Evolutionary conservation across 306 rosid species (phyloP).

Genomic region (Clitoria ternatea): DNA sequence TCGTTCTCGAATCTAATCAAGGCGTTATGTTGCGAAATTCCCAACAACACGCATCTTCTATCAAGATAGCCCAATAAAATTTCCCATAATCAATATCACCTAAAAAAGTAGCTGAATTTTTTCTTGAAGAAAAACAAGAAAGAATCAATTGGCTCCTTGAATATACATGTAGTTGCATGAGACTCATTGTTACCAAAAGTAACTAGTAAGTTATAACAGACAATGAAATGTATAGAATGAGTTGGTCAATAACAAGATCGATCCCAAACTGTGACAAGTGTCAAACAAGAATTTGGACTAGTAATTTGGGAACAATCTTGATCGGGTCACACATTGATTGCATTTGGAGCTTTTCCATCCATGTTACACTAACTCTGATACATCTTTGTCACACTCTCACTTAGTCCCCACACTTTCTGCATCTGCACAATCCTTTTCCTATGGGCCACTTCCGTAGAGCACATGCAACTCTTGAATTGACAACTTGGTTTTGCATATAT

Average conservation of each 20-base stretch:
- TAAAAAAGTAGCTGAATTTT: slow-evolving; percentile 19
- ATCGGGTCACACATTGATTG: slow-evolving; percentile 11
- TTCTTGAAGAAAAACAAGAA: not conserved
- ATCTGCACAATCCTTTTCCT: slow-evolving; percentile 8
- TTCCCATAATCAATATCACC: slow-evolving; percentile 17
- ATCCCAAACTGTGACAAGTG: not conserved
- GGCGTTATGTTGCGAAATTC: too few species aligned
- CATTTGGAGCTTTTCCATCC: slow-evolving; percentile 14
- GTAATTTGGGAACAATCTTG: slow-evolving; percentile 1
- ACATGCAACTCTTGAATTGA: slow-evolving; percentile 21
- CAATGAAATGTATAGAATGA: not conserved
- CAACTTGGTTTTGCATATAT: slow-evolving; percentile 14
- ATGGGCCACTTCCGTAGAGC: slow-evolving; percentile 10
- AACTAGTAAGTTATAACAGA: slow-evolving; percentile 33
- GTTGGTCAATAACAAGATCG: slow-evolving; percentile 13
- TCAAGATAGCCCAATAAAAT: slow-evolving; percentile 45
- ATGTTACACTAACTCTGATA: not conserved
- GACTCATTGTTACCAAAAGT: slow-evolving; percentile 17
- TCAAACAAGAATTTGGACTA: slow-evolving; percentile 11
- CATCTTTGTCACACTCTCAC: slow-evolving; percentile 25
- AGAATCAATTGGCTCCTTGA: slow-evolving; percentile 23
- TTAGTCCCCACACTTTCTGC: slow-evolving; percentile 24
- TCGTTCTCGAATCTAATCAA: too few species aligned
- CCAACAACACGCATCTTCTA: not conserved
- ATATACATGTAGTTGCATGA: not conserved